Evolutionary conservation across 1,139 yeast genomes (phyloP).

Genomic region (Pichia sp.): DNA sequence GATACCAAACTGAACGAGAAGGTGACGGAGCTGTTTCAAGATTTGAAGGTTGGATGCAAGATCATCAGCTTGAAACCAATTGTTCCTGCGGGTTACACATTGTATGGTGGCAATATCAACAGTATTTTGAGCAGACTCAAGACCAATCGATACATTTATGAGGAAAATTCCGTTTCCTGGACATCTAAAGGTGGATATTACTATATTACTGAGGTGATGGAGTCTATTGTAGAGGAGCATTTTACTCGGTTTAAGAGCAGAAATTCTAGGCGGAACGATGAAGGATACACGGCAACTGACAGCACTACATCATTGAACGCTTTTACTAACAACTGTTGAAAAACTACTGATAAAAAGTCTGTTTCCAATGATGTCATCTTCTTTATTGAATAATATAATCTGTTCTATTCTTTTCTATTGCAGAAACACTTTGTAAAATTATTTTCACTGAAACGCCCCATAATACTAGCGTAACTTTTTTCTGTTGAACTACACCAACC

Average conservation of each 20-base stretch:
- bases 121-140: constrained; percentile 56
- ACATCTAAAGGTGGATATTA: constrained; percentile 79
- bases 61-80: constrained; percentile 74
- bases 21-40: constrained; percentile 56
- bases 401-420: no score
- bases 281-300: constrained; percentile 13
- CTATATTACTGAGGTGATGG: constrained; percentile 65
- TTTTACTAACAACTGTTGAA: constrained; percentile 23
- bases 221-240: constrained; percentile 31
- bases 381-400: no score
- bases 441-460: no score
- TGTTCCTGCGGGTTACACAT: constrained; percentile 48
- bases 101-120: constrained; percentile 46
- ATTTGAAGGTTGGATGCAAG: constrained; percentile 65
- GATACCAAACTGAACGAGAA: constrained; percentile 62
- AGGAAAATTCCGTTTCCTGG: constrained; percentile 79
- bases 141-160: constrained; percentile 59
- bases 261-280: constrained; percentile 13
- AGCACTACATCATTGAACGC: constrained; percentile 22
- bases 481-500: no score
- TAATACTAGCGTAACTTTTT: no score
- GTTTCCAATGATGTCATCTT: neutral
- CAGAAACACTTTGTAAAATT: no score
- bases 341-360: no score
- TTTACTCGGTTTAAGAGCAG: constrained; percentile 23